These are phyloP conservation scores for Cercospora brassicicola DNA, from an alignment of 2,329 filamentous ascomycete genomes.

Conservation along the genomic window DNA sequence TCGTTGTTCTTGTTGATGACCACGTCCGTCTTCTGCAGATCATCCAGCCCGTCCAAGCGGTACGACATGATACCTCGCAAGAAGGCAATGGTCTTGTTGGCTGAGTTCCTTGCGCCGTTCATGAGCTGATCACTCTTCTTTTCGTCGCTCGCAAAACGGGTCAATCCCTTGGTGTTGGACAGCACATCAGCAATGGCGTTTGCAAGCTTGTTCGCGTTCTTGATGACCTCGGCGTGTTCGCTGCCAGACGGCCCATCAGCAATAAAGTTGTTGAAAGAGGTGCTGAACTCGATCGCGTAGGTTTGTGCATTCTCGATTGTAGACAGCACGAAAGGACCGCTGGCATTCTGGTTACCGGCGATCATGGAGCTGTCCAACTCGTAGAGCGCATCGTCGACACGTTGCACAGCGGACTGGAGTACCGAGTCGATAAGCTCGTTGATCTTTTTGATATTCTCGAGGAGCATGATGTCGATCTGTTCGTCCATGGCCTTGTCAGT, in stretches of 20 bases:
- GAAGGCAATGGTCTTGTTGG: constrained; percentile 85
- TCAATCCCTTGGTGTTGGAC: constrained; percentile 94
- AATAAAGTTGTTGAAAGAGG: constrained; percentile 97
- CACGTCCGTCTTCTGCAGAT: constrained; percentile 90
- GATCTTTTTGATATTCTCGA: constrained; percentile 86
- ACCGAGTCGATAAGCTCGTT: constrained; percentile 98
- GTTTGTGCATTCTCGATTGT: constrained; percentile 96
- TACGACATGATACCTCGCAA: constrained; percentile 94
- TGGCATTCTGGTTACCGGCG: constrained; percentile 96
- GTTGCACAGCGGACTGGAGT: constrained; percentile 84
- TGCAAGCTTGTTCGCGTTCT: constrained; percentile 84
- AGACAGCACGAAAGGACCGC: constrained; percentile 88
- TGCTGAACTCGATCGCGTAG: constrained; percentile 94
- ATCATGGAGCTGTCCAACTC: constrained; percentile 98
- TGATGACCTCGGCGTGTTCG: constrained; percentile 83
- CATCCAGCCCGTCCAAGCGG: constrained; percentile 84
- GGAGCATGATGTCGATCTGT: constrained; percentile 84
- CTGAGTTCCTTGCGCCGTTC: constrained; percentile 78
- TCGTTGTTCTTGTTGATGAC: constrained; percentile 98
- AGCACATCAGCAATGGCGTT: constrained; percentile 91
- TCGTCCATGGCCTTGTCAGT: constrained; percentile 81
- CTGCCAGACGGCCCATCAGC: constrained; percentile 88
- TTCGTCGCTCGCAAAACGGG: constrained; percentile 88
- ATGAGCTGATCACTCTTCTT: constrained; percentile 88
- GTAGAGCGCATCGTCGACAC: constrained; percentile 94